Conservation (phyloP, 1,284 basidiomycete genomes). For the Marasmius tenuissimus region DNA sequence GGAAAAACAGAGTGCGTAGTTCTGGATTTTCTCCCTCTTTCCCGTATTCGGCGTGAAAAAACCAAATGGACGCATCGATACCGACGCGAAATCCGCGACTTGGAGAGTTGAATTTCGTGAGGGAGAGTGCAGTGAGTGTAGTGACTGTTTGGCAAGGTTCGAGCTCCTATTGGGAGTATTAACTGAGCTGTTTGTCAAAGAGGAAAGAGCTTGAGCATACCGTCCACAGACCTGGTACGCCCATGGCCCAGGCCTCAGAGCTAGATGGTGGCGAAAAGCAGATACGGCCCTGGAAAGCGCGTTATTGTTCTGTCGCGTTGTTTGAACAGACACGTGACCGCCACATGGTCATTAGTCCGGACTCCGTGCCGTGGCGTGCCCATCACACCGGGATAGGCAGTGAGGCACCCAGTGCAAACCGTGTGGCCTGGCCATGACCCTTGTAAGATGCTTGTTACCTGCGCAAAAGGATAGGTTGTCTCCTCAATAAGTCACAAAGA, state of each 20-base stretch:
- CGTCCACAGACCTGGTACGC: conserved; percentile 49
- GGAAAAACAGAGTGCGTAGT: conserved; percentile 73
- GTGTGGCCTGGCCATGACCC: too few relatives aligned
- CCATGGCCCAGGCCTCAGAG: conserved; percentile 30
- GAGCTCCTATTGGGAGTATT: conserved; percentile 45
- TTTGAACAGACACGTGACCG: too few relatives aligned
- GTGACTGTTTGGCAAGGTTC: conserved; percentile 60
- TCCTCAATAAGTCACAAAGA: too few relatives aligned
- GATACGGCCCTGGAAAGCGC: too few relatives aligned
- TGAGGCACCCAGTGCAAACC: too few relatives aligned
- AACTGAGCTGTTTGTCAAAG: neutral
- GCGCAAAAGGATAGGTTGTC: too few relatives aligned
- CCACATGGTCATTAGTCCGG: too few relatives aligned
- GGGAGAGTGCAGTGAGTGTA: conserved; percentile 68
- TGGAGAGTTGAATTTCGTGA: conserved; percentile 68
- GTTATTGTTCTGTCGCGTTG: too few relatives aligned
- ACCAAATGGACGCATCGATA: conserved; percentile 83
- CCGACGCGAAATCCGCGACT: conserved; percentile 69
- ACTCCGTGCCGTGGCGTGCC: too few relatives aligned
- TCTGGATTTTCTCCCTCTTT: conserved; percentile 79
- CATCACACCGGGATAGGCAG: too few relatives aligned
- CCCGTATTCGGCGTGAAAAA: conserved; percentile 75
- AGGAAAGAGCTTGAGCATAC: conserved; percentile 16
- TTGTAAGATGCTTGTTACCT: too few relatives aligned
- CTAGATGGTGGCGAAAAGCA: too few relatives aligned